phyloP scores from a whole-genome alignment of 2,329 filamentous ascomycete genomes.

The Alternaria sp. region DNA sequence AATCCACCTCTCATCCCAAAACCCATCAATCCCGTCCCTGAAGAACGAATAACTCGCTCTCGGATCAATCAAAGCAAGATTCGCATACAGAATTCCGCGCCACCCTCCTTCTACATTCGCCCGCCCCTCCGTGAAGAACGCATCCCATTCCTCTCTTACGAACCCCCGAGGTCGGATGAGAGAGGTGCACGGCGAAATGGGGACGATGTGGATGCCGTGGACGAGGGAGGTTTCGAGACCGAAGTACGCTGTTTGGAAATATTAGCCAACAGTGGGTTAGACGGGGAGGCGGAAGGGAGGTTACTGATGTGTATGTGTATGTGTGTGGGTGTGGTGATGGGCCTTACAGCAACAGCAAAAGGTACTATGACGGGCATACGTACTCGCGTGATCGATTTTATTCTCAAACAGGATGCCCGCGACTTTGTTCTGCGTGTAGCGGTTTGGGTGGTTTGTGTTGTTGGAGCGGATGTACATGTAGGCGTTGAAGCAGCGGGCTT shows the following conservation, averaged over 20 bases:
- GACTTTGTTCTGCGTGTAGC: constrained; percentile 82
- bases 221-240: constrained; percentile 69
- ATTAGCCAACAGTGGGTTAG: not conserved
- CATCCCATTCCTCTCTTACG: constrained; percentile 70
- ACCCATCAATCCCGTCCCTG: constrained; percentile 64
- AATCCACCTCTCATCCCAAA: constrained; percentile 65
- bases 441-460: constrained; percentile 73
- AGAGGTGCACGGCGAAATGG: constrained; percentile 71
- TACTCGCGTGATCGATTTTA: constrained; percentile 91
- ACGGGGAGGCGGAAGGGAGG: too few relatives aligned
- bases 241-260: constrained; percentile 67
- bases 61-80: constrained; percentile 79
- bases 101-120: constrained; percentile 66
- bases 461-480: constrained; percentile 81
- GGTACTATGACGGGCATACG: constrained; percentile 69
- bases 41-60: constrained; percentile 77
- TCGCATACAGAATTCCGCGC: constrained; percentile 84
- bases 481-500: constrained; percentile 72
- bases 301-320: not conserved
- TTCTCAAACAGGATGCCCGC: constrained; percentile 83
- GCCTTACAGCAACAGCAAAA: constrained; percentile 4
- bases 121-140: constrained; percentile 73
- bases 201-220: constrained; percentile 83
- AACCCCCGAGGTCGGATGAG: constrained; percentile 72
- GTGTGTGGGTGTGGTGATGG: not conserved